Conservation (phyloP, 306 rosid genomes). For the Castanea mollissima region DNA sequence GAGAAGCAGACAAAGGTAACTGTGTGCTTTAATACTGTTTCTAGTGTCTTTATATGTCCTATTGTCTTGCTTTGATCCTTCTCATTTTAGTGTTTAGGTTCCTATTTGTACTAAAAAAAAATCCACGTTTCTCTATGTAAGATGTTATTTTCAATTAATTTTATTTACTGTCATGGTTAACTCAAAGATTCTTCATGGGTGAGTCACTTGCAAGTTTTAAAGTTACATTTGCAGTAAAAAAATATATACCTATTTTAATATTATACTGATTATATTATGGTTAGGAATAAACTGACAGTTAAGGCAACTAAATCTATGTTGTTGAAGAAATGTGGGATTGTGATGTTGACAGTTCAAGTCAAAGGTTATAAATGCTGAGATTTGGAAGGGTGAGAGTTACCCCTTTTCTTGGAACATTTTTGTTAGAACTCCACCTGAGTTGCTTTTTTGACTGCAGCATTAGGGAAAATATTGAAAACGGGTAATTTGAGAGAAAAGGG, state of each 20-base stretch:
- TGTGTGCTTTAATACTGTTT: background rate
- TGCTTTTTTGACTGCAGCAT: too few species aligned
- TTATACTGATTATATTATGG: background rate
- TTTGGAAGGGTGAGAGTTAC: too few species aligned
- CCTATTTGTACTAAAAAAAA: too few species aligned
- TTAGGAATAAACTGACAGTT: background rate
- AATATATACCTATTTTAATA: background rate
- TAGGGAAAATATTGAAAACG: too few species aligned
- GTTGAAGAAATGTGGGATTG: background rate
- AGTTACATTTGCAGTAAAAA: background rate
- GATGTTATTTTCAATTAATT: background rate
- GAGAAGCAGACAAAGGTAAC: background rate
- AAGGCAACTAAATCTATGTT: background rate
- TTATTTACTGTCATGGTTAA: background rate
- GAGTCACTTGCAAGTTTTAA: background rate
- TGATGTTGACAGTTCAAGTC: background rate
- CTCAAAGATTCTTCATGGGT: background rate
- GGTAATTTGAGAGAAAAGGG: too few species aligned
- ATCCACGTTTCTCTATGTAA: background rate
- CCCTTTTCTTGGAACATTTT: too few species aligned
- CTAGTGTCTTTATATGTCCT: background rate
- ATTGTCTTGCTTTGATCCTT: background rate
- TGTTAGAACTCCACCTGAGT: too few species aligned
- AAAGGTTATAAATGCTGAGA: too few species aligned
- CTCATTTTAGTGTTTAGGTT: too few species aligned